phyloP scores from a whole-genome alignment of 192 early-diverging fungal genomes.

The Backusella mclennaniae region DNA sequence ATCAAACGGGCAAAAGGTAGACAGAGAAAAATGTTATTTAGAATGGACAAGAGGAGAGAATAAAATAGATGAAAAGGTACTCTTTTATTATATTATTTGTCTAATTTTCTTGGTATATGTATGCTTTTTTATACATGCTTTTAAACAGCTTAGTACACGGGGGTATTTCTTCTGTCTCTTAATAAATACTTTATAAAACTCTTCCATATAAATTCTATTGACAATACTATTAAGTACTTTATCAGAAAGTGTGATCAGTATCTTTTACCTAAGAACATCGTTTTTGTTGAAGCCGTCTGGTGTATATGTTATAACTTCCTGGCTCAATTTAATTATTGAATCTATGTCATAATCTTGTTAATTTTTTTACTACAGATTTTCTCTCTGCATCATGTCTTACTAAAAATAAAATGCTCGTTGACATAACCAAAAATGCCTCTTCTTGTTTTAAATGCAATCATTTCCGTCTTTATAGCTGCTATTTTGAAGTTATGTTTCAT shows the following conservation, averaged over 20 bases:
- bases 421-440: neutral
- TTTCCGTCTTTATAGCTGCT: neutral
- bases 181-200: neutral
- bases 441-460: too few species aligned
- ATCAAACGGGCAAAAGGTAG: too few species aligned
- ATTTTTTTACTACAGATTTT: neutral
- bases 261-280: neutral
- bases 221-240: neutral
- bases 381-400: neutral
- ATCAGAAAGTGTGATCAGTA: too few species aligned
- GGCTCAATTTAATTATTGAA: neutral
- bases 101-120: neutral
- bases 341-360: neutral
- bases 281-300: neutral
- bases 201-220: neutral
- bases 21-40: too few species aligned
- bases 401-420: neutral
- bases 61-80: too few species aligned
- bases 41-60: too few species aligned
- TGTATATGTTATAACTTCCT: neutral
- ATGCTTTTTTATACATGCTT: neutral
- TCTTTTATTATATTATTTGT: too few species aligned
- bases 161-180: neutral
- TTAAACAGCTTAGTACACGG: neutral
- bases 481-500: neutral